Evolutionary conservation across 1,284 basidiomycete species (phyloP).

Genomic region (Cystobasidium sp.): DNA sequence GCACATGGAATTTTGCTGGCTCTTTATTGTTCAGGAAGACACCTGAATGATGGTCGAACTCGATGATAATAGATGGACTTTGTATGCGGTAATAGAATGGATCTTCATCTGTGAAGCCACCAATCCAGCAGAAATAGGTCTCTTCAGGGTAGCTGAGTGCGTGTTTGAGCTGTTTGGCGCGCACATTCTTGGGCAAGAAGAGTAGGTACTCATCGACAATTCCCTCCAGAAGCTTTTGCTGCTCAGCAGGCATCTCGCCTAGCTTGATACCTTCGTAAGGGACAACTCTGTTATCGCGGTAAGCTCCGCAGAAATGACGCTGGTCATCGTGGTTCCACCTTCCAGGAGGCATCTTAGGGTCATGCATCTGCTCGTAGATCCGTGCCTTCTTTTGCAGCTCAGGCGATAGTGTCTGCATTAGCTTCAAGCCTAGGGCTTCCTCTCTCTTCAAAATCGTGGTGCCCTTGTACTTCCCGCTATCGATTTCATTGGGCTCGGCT

Average conservation of each 20-base stretch:
- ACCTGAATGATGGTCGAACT: constrained; percentile 58
- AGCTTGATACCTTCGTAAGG: constrained; percentile 55
- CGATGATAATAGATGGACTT: constrained; percentile 55
- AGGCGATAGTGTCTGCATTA: constrained; percentile 54
- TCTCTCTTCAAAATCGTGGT: constrained; percentile 55
- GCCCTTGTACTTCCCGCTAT: constrained; percentile 54
- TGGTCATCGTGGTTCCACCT: constrained; percentile 58
- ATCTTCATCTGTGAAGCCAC: constrained; percentile 54
- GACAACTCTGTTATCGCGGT: constrained; percentile 56
- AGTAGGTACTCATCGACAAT: constrained; percentile 33
- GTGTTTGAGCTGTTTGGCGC: constrained; percentile 17
- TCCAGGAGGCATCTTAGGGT: constrained; percentile 51
- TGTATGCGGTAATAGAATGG: constrained; percentile 58
- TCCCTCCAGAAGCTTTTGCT: constrained; percentile 41
- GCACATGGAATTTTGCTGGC: constrained; percentile 57
- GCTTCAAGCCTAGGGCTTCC: constrained; percentile 54
- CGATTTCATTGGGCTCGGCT: constrained; percentile 57
- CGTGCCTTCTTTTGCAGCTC: constrained; percentile 55
- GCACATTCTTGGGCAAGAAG: constrained; percentile 13
- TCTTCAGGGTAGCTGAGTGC: constrained; percentile 29
- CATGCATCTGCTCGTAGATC: constrained; percentile 44
- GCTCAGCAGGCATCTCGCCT: constrained; percentile 50
- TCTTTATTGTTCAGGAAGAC: constrained; percentile 57
- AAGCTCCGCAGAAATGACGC: constrained; percentile 55
- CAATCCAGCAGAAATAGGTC: constrained; percentile 57